Evolutionary conservation across 2,329 filamentous ascomycete genomes (phyloP), one percentile per base, ranked within the genome.

Genomic region (Xylariaceae sp.): DNA sequence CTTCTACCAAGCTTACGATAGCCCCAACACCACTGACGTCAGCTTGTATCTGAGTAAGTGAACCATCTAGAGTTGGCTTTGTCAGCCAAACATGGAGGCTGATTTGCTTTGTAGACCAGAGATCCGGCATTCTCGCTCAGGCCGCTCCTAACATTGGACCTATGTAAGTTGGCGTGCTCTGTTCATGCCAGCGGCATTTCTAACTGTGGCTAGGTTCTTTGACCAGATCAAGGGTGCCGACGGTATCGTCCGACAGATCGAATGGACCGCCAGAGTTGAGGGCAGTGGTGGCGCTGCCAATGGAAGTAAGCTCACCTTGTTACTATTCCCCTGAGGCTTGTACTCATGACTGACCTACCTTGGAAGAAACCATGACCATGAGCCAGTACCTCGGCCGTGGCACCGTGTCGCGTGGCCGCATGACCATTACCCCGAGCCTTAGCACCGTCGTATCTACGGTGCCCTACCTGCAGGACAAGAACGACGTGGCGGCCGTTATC

Each of bases 241-340:
- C 49, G 77, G 77, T 17, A 72, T 79, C 39, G 70, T 73, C 7
- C 71, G 80, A 32, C 75, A 81, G 50, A 64, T 83, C 13, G 80
- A 84, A 55, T 84, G 76, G 68, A 83, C 79, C 8, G 71, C 78
- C 30, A 71, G 80, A 47, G 77, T 82, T 17, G 78, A 83, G 47
- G 73, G 69, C 18, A 70, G 71, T 27, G 65, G 70, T 31, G 69
- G 66, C 37, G 49, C 51, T 14, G 41, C 36, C 2, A 54, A 58
- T 28, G 55, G 50, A 27, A 50, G 60, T 63, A 54, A 47, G 60
- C 59, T n/a, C n/a, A n/a, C n/a, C 6, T 29, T 36, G 5, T 2
- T 15, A 3, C 5, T 6, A 14, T n/a, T 5, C 23, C 12, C 9
- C 21, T 5, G 16, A 6, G 11, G 6, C 21, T 7, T 24, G 21